Evolutionary conservation across 768 basidiomycete species (phyloP).

Genomic region (Nidula microcarpa): DNA sequence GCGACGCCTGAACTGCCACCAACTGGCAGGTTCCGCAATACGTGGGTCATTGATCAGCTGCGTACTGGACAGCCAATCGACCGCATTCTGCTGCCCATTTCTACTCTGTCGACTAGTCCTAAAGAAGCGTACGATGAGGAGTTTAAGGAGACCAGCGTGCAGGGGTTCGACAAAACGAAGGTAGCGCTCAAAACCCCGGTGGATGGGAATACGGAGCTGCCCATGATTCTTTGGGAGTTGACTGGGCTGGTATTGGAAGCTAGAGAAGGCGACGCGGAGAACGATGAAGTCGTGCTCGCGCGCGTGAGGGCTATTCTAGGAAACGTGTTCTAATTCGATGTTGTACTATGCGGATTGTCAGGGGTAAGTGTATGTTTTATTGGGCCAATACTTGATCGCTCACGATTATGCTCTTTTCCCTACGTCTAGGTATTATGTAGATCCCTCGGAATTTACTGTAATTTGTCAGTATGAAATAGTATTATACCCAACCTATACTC

Average conservation of each 20-base stretch:
- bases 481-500: too few relatives aligned
- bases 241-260: slow-evolving; percentile 29
- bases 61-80: slow-evolving; percentile 30
- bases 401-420: too few relatives aligned
- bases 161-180: slow-evolving; percentile 26
- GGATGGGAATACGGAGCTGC: slow-evolving; percentile 20
- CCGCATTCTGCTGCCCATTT: slow-evolving; percentile 21
- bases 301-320: slow-evolving; percentile 22
- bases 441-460: too few relatives aligned
- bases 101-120: too few relatives aligned
- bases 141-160: slow-evolving; percentile 26
- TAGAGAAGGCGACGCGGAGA: slow-evolving; percentile 16
- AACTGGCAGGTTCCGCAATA: slow-evolving; percentile 26
- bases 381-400: too few relatives aligned
- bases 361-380: too few relatives aligned
- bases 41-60: slow-evolving; percentile 26
- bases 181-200: slow-evolving; percentile 23
- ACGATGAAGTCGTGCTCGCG: slow-evolving; percentile 19
- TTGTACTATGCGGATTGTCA: too few relatives aligned
- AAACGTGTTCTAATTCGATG: slow-evolving; percentile 20
- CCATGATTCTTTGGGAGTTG: slow-evolving; percentile 24
- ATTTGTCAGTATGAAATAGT: too few relatives aligned
- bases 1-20: slow-evolving; percentile 16
- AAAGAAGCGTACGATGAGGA: slow-evolving; percentile 11
- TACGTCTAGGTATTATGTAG: too few relatives aligned